A percentile compares a stretch with the other conserved stretches of the same genome.
These are phyloP conservation scores for Alnus glutinosa DNA, from an alignment of 306 rosid genomes.

Conservation along the genomic window DNA sequence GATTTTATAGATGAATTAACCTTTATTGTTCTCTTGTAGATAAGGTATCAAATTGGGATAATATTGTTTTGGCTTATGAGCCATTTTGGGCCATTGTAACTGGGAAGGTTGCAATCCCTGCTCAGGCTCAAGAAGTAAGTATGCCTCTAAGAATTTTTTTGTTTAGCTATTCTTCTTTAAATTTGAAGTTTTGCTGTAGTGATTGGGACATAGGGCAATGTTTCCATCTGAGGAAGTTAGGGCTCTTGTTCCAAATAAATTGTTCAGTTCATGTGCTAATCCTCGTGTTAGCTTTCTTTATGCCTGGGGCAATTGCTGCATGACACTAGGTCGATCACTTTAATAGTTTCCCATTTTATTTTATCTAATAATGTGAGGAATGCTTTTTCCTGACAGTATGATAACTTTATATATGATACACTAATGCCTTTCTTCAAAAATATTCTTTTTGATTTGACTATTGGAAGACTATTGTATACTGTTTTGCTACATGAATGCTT, in stretches of 20 bases:
- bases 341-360: neutral
- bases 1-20: neutral
- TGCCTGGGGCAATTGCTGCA: neutral
- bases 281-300: neutral
- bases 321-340: neutral
- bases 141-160: constrained; percentile 2
- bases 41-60: constrained; percentile 39
- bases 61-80: constrained; percentile 45
- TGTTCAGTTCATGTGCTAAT: neutral
- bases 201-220: neutral
- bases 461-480: neutral
- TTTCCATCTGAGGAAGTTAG: neutral
- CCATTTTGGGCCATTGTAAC: constrained; percentile 60
- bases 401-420: neutral
- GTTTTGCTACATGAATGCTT: neutral
- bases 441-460: neutral
- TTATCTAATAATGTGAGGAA: neutral
- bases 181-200: neutral
- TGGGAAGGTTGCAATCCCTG: constrained; percentile 64
- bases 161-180: neutral
- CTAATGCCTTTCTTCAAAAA: neutral
- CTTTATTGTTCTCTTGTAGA: constrained; percentile 27
- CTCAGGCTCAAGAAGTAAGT: constrained; percentile 86
- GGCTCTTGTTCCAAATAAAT: neutral
- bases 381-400: neutral